These are phyloP conservation scores for Calonectria honghensis DNA, from an alignment of 2,329 filamentous ascomycete species.

Conservation along the genomic window DNA sequence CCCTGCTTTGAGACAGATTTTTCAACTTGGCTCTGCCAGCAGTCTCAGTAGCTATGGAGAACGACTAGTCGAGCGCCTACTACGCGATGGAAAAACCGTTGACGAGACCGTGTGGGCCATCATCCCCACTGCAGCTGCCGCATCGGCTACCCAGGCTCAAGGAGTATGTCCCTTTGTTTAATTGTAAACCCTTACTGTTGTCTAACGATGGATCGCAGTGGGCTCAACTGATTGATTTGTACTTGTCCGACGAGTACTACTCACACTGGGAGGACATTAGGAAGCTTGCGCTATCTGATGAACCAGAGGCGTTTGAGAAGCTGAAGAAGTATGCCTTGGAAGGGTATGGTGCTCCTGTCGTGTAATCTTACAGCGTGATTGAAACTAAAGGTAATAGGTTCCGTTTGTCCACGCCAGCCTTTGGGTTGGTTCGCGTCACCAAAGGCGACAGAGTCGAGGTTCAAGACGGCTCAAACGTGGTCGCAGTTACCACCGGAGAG, in stretches of 20 bases:
- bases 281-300: not conserved
- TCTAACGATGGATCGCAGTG: not conserved
- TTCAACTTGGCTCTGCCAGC: not conserved
- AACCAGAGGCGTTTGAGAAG: slow-evolving; percentile 9
- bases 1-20: slow-evolving; percentile 1
- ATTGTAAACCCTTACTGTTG: not conserved
- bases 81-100: not conserved
- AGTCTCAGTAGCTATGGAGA: slow-evolving; percentile 4
- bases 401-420: slow-evolving; percentile 3
- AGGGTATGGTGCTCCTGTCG: not conserved
- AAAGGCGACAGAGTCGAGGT: not conserved
- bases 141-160: not conserved
- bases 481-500: not conserved
- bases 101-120: slow-evolving; percentile 8
- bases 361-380: fast-evolving
- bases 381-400: not conserved
- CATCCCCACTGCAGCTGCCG: slow-evolving; percentile 7
- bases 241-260: not conserved
- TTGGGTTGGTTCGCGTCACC: not conserved
- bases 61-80: not conserved
- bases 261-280: not conserved
- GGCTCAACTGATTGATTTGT: slow-evolving; percentile 11
- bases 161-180: not conserved
- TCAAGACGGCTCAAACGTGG: not conserved
- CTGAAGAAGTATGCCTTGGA: slow-evolving; percentile 9